A percentile compares a stretch with the other conserved stretches of the same genome.
phyloP scores from a whole-genome alignment of 2,329 filamentous ascomycete genomes.

The Venturia asperata region DNA sequence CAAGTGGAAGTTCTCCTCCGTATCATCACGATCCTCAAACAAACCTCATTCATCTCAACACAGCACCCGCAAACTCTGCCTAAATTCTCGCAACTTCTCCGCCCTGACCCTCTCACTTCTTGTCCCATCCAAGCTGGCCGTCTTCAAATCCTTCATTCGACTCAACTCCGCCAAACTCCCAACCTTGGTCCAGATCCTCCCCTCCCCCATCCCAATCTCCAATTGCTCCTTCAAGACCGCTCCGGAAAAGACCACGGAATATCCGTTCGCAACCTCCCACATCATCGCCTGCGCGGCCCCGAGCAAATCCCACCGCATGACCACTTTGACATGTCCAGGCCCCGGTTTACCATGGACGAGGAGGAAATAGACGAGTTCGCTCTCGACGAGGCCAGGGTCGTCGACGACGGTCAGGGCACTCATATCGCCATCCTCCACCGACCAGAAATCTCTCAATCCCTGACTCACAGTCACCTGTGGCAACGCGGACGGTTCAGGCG shows the following conservation, averaged over 20 bases:
- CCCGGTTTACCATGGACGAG: background rate
- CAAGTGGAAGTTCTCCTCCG: too few relatives aligned
- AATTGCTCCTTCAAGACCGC: background rate
- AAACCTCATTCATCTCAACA: background rate
- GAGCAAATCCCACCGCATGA: background rate
- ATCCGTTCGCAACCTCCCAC: background rate
- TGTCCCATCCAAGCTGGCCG: background rate
- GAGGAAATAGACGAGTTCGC: background rate
- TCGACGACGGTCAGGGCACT: background rate
- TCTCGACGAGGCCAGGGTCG: background rate
- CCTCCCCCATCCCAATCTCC: background rate
- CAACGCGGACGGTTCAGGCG: background rate
- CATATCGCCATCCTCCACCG: background rate
- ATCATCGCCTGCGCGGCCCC: background rate
- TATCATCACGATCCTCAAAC: too few relatives aligned
- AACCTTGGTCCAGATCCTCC: background rate
- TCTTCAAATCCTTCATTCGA: background rate
- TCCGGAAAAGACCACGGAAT: background rate
- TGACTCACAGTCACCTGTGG: background rate
- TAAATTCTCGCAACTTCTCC: background rate
- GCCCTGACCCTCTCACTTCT: background rate
- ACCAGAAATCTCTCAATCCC: background rate
- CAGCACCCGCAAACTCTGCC: background rate
- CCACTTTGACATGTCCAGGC: background rate
- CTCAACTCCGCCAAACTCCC: slow-evolving; percentile 1